Percentiles rank a stretch among this genome's conserved stretches.
Conservation (phyloP, 83 land plant genomes). For the Isoetes engelmannii region DNA sequence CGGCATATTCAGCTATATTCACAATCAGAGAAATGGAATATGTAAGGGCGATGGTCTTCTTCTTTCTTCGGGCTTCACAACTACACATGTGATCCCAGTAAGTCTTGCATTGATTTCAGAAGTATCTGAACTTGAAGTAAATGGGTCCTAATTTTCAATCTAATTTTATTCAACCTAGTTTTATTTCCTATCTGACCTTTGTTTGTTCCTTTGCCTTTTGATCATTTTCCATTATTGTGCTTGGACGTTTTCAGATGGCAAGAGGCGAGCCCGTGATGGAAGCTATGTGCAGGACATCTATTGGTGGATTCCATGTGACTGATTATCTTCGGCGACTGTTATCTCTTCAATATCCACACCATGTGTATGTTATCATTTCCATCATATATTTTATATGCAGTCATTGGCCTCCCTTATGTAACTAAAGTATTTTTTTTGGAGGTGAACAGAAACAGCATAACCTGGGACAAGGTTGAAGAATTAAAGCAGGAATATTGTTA, state of each 20-base stretch:
- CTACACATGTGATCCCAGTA: slow-evolving; percentile 91
- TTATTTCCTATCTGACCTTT: slow-evolving; percentile 1
- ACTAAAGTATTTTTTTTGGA: too few relatives aligned
- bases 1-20: slow-evolving; percentile 78
- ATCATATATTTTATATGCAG: not conserved
- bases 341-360: slow-evolving; percentile 76
- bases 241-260: slow-evolving; percentile 39
- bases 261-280: slow-evolving; percentile 79
- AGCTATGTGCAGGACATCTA: slow-evolving; percentile 68
- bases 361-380: slow-evolving; percentile 44
- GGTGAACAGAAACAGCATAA: slow-evolving; percentile 48
- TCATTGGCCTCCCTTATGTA: too few relatives aligned
- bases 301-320: slow-evolving; percentile 91
- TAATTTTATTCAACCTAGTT: not conserved
- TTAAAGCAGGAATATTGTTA: slow-evolving; percentile 88
- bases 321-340: slow-evolving; percentile 83
- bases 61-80: slow-evolving; percentile 58
- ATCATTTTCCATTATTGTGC: not conserved
- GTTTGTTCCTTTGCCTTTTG: not conserved
- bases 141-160: not conserved
- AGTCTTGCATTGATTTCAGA: slow-evolving; percentile 6
- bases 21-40: slow-evolving; percentile 59
- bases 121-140: not conserved
- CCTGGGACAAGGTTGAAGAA: slow-evolving; percentile 92
- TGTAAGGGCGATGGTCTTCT: slow-evolving; percentile 74